phyloP scores from a whole-genome alignment of 805 yeast genomes.

The Suhomyces pyralidae region DNA sequence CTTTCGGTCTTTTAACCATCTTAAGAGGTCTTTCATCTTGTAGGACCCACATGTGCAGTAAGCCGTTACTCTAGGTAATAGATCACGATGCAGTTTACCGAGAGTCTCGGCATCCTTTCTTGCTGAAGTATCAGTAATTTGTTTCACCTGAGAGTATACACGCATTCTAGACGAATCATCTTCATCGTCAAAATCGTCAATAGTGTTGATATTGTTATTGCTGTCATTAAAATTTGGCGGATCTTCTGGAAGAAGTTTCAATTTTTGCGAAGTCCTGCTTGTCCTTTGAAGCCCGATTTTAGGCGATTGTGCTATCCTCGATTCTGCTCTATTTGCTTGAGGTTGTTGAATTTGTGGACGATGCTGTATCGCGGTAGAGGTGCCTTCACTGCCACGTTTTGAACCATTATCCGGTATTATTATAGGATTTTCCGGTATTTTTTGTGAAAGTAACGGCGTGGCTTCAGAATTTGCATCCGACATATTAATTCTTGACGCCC shows the following conservation, averaged over 20 bases:
- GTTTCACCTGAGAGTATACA: conserved; percentile 79
- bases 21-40: conserved; percentile 77
- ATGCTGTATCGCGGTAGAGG: conserved; percentile 1
- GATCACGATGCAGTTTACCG: conserved; percentile 79
- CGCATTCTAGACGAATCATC: conserved; percentile 34
- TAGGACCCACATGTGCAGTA: conserved; percentile 95
- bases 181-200: conserved; percentile 16
- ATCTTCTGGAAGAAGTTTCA: conserved; percentile 67
- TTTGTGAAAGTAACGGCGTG: conserved; percentile 1
- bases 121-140: conserved; percentile 84
- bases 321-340: conserved; percentile 23
- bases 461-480: background rate
- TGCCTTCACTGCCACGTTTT: background rate
- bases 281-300: conserved; percentile 72
- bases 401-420: conserved; percentile 5
- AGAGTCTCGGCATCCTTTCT: conserved; percentile 90
- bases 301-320: conserved; percentile 33
- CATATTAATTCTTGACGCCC: background rate
- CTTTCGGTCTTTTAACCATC: conserved; percentile 82
- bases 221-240: conserved; percentile 24
- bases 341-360: conserved; percentile 3
- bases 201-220: conserved; percentile 15
- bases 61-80: conserved; percentile 91
- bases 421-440: conserved; percentile 10
- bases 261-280: conserved; percentile 69